Base-by-base conservation (phyloP, 345 rosid genomes). In the Acer campestre region DNA sequence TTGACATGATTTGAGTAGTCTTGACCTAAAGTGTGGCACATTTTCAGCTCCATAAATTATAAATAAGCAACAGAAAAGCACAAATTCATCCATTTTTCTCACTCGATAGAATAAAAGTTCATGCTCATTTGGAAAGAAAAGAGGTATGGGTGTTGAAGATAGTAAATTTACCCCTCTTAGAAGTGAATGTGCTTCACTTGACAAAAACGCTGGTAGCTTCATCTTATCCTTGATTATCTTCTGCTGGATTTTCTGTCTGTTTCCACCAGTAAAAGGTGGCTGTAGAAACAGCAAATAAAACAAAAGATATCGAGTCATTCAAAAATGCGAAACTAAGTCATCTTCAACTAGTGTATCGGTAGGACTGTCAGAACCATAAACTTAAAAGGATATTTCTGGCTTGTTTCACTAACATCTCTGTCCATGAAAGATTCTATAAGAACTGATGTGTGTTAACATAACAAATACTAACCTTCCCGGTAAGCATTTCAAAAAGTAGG, bases 251-350 rank as follows among this genome's bases (percentile, higher is more conserved):
- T 85, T 85, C 61, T 80, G 82, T 63, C 89, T 75, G 76, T 87
- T 83, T 74, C 90, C 86, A 27, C 90, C 85, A 42, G 65, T 56
- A 78, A 78, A 85, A 71, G 90, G 89, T n/a, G 86, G 88, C 89
- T 88, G 84, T 78, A 80, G 61, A 74, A 71, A 55, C 49, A 74
- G 72, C 9, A 69, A 65, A 74, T 62, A 70, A 40, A 16, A 49
- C 29, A 64, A 9, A 35, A 42, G 35, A 40, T 40, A 51, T 48
- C 73, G 11, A 38, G 48, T 6, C 10, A 48, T 64, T n/a, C 18
- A 11, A 29, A 61, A 12, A 53, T 35, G 16, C 55, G 31, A 38
- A 8, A 38, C 0, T 7, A 62, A 44, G n/a, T 31, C 7, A 49
- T 49, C 70, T 48, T 64, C 46, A 14, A 22, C 22, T 55, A 22